A percentile compares a stretch with the other conserved stretches of the same genome.
These are phyloP conservation scores for Pelargonium myrrhifolium DNA, from an alignment of 441 rosid species.

Conservation along the genomic window DNA sequence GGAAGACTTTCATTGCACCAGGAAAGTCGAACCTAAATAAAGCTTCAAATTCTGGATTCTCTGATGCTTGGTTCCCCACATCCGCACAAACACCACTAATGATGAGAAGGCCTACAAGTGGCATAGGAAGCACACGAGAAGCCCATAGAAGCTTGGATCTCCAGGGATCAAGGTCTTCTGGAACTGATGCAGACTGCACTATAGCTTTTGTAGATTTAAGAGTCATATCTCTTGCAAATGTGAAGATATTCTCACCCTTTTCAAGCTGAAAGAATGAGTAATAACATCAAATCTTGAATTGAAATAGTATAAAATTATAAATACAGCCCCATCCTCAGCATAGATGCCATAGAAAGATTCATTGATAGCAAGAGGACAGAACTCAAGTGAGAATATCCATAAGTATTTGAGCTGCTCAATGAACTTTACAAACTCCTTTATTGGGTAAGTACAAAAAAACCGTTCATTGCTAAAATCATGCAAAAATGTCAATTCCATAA, in stretches of 20 bases:
- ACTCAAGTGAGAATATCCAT: too few species aligned
- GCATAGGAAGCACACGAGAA: slow-evolving; percentile 86
- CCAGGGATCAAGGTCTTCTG: slow-evolving; percentile 74
- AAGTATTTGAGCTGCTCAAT: too few species aligned
- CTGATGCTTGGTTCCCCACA: slow-evolving; percentile 46
- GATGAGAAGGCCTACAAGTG: slow-evolving; percentile 79
- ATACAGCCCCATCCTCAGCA: too few species aligned
- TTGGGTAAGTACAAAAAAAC: too few species aligned
- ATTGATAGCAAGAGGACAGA: too few species aligned
- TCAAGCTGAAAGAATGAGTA: slow-evolving; percentile 43
- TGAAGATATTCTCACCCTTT: slow-evolving; percentile 81
- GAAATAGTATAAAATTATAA: background rate
- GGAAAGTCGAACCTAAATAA: slow-evolving; percentile 74
- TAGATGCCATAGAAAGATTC: too few species aligned
- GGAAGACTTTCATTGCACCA: slow-evolving; percentile 83
- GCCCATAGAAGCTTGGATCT: slow-evolving; percentile 94
- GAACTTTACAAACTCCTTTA: too few species aligned
- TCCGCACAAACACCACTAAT: slow-evolving; percentile 66
- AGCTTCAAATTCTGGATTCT: slow-evolving; percentile 78
- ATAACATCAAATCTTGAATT: slow-evolving; percentile 16
- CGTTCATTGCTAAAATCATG: too few species aligned
- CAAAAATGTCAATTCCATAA: too few species aligned
- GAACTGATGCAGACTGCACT: slow-evolving; percentile 45
- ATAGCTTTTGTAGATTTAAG: slow-evolving; percentile 76
- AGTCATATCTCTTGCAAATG: slow-evolving; percentile 85